Conservation (phyloP, 805 yeast species). For the Saturnispora galanensis region DNA sequence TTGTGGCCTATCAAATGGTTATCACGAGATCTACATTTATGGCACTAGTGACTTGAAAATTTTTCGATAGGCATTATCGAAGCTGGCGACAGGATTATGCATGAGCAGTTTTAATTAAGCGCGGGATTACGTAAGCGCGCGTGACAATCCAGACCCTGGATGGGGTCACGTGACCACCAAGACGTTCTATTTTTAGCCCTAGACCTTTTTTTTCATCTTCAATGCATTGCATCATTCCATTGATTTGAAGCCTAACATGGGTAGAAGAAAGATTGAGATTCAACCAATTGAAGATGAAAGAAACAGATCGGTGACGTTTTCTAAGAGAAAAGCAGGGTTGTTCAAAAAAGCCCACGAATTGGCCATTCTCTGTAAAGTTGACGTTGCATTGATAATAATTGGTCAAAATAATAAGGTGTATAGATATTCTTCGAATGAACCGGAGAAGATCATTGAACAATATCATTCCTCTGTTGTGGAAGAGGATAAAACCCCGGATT, state of each 20-base stretch:
- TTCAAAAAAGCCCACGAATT: conserved; percentile 82
- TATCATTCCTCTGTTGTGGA: conserved; percentile 30
- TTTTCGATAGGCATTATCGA: too few species aligned
- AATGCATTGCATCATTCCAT: neutral
- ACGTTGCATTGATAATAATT: conserved; percentile 79
- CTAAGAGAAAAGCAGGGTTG: conserved; percentile 88
- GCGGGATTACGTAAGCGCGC: too few species aligned
- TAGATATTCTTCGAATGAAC: conserved; percentile 70
- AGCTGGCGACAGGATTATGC: too few species aligned
- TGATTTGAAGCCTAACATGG: conserved; percentile 42
- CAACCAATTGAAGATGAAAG: conserved; percentile 87
- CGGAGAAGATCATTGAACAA: conserved; percentile 37
- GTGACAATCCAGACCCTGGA: too few species aligned
- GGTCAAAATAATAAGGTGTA: conserved; percentile 77
- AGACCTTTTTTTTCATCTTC: neutral
- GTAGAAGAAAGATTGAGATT: conserved; percentile 92
- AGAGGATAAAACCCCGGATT: conserved; percentile 55
- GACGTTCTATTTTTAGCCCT: too few species aligned
- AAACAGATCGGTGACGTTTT: conserved; percentile 77
- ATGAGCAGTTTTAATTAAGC: too few species aligned
- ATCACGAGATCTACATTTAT: too few species aligned
- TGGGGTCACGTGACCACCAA: too few species aligned
- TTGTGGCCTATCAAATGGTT: too few species aligned
- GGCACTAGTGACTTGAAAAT: too few species aligned
- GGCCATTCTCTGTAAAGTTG: conserved; percentile 86